These are phyloP conservation scores for Jamesozyma lodderae DNA, from an alignment of 805 yeast genomes.

Conservation along the genomic window DNA sequence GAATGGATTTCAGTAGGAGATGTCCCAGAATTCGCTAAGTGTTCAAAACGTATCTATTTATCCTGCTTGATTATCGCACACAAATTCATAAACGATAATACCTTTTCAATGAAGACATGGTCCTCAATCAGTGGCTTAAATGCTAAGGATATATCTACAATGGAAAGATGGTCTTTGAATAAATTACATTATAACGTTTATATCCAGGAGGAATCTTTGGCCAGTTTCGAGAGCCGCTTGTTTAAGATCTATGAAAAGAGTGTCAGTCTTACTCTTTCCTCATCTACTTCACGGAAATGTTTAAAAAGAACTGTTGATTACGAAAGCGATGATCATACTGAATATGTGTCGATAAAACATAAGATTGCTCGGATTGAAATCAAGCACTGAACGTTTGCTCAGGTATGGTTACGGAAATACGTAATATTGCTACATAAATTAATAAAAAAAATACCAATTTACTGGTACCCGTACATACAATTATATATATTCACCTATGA, in stretches of 20 bases:
- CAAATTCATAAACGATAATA: conserved; percentile 22
- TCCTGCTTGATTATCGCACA: conserved; percentile 20
- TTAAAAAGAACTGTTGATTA: background rate
- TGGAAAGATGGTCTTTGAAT: conserved; percentile 24
- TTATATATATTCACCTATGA: no score
- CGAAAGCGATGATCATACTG: background rate
- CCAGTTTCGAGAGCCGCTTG: conserved; percentile 3
- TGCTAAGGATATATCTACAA: conserved; percentile 11
- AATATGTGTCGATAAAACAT: background rate
- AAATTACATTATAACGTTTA: conserved; percentile 14
- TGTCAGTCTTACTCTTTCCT: background rate
- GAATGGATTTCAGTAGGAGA: background rate
- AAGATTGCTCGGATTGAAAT: background rate
- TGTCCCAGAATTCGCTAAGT: conserved; percentile 19
- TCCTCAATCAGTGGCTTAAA: conserved; percentile 18
- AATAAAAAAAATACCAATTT: no score
- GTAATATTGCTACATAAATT: no score
- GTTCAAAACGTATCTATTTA: conserved; percentile 20
- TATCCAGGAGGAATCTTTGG: conserved; percentile 1
- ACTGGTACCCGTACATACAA: no score
- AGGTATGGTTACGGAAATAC: no score
- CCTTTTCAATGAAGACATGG: conserved; percentile 24
- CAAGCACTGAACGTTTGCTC: background rate
- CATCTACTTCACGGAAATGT: background rate
- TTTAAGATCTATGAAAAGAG: background rate